phyloP scores from a whole-genome alignment of 768 basidiomycete genomes.

The Russula sp. region DNA sequence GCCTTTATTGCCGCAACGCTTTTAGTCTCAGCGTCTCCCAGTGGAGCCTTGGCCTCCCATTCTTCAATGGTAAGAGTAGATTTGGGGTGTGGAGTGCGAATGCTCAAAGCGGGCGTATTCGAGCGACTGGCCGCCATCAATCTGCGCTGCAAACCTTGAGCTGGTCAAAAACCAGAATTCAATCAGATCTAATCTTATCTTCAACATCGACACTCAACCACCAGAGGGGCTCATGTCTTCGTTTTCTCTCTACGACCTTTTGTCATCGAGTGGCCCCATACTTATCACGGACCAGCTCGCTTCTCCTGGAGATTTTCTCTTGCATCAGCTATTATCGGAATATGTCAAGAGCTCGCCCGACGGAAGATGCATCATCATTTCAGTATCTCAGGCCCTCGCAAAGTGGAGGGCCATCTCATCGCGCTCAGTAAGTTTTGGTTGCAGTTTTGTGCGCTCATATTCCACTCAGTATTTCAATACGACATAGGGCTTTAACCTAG shows the following conservation, averaged over 20 bases:
- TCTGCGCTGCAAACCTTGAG: not conserved
- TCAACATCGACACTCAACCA: not conserved
- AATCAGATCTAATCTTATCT: slow-evolving; percentile 6
- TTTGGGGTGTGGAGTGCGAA: slow-evolving; percentile 31
- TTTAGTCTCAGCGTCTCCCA: slow-evolving; percentile 58
- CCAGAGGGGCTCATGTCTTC: slow-evolving; percentile 36
- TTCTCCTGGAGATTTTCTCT: slow-evolving; percentile 66
- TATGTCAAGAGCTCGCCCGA: slow-evolving; percentile 40
- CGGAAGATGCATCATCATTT: slow-evolving; percentile 43
- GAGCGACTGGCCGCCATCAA: slow-evolving; percentile 16
- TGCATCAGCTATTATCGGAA: slow-evolving; percentile 45
- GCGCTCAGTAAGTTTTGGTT: slow-evolving; percentile 46
- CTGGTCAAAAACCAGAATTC: not conserved
- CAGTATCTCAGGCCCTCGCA: slow-evolving; percentile 47
- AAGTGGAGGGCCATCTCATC: slow-evolving; percentile 59
- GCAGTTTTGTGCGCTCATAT: not conserved
- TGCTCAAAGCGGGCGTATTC: slow-evolving; percentile 22
- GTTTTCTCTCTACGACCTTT: slow-evolving; percentile 38
- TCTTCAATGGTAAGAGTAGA: slow-evolving; percentile 67
- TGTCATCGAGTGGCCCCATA: slow-evolving; percentile 43
- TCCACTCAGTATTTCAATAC: not conserved
- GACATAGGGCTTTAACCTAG: slow-evolving; percentile 14
- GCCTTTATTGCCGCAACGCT: slow-evolving; percentile 59
- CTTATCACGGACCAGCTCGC: slow-evolving; percentile 65
- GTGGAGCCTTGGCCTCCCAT: slow-evolving; percentile 81